Evolutionary conservation across 257 asterid species (phyloP).

Genomic region (Avicennia marina): DNA sequence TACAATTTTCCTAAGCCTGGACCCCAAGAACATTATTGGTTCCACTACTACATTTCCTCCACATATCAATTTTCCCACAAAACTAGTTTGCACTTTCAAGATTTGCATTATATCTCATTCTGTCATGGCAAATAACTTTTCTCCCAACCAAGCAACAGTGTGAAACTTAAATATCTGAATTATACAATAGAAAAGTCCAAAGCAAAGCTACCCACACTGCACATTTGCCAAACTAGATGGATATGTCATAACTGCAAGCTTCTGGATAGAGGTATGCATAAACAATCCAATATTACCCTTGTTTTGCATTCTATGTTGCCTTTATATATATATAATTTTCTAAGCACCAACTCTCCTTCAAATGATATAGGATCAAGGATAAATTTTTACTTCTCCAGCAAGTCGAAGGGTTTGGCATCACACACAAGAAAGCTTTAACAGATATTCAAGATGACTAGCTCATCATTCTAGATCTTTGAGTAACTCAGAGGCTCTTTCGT

Average conservation of each 20-base stretch:
- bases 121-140: too few species aligned
- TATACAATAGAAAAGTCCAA: too few species aligned
- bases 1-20: neutral
- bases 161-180: too few species aligned
- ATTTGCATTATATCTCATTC: neutral
- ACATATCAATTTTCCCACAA: neutral
- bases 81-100: neutral
- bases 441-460: neutral
- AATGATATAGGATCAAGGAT: neutral
- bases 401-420: too few species aligned
- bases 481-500: neutral
- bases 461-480: neutral
- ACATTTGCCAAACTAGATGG: too few species aligned
- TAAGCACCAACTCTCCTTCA: neutral
- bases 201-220: too few species aligned
- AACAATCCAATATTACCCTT: too few species aligned
- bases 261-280: too few species aligned
- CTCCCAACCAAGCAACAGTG: neutral
- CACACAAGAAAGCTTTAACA: too few species aligned
- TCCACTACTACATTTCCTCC: neutral
- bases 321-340: too few species aligned
- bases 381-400: neutral
- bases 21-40: neutral
- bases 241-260: too few species aligned
- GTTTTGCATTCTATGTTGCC: too few species aligned